Conservation (phyloP, 1,284 basidiomycete genomes). For the Cerioporus squamosus region DNA sequence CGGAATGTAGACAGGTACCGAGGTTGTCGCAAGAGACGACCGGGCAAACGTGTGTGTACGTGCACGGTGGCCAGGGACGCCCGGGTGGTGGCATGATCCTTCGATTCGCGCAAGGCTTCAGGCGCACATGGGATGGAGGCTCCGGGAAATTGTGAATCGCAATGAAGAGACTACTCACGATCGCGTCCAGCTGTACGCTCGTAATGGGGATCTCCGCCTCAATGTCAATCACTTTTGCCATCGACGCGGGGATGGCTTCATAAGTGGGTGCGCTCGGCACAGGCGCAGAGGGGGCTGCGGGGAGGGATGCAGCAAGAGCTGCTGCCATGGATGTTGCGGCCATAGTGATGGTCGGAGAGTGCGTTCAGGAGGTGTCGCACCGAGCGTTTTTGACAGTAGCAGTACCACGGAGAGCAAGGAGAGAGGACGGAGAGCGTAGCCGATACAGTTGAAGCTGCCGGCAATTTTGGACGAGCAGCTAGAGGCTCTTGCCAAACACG, state of each 20-base stretch:
- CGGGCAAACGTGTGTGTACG: slow-evolving; percentile 1
- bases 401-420: background rate
- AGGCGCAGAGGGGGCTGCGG: slow-evolving; percentile 62
- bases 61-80: slow-evolving; percentile 13
- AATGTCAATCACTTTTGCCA: slow-evolving; percentile 89
- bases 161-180: slow-evolving; percentile 55
- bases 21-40: slow-evolving; percentile 2
- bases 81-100: slow-evolving; percentile 14
- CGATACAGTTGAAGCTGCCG: slow-evolving; percentile 7
- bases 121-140: background rate
- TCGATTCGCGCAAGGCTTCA: slow-evolving; percentile 4
- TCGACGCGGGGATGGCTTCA: slow-evolving; percentile 85
- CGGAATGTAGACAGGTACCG: background rate
- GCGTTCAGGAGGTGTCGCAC: background rate
- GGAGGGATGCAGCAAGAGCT: slow-evolving; percentile 83
- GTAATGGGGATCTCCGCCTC: slow-evolving; percentile 85
- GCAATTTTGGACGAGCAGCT: slow-evolving; percentile 17
- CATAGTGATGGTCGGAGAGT: slow-evolving; percentile 32
- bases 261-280: slow-evolving; percentile 66
- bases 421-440: background rate
- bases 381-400: background rate
- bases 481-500: slow-evolving; percentile 30
- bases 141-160: background rate
- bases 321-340: slow-evolving; percentile 88
- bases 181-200: slow-evolving; percentile 80